A percentile compares a stretch with the other conserved stretches of the same genome.
Evolutionary conservation across 1,139 yeast species (phyloP).

Genomic region (Blastobotrys buckinghamii): DNA sequence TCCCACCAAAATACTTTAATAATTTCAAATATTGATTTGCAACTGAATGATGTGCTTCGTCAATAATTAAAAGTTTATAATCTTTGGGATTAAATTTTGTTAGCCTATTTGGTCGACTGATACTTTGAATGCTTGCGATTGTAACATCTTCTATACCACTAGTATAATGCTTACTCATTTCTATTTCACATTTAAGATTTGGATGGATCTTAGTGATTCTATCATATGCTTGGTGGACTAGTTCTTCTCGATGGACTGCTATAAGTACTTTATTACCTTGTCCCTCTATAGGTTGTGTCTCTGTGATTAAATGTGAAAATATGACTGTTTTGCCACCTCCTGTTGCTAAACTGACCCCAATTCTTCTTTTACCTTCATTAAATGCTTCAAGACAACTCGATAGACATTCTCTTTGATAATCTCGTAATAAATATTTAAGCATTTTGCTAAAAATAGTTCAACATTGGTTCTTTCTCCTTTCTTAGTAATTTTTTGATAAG

Average conservation of each 20-base stretch:
- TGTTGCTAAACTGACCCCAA: slow-evolving; percentile 85
- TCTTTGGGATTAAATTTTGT: slow-evolving; percentile 48
- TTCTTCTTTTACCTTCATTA: slow-evolving; percentile 43
- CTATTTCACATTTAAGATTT: slow-evolving; percentile 52
- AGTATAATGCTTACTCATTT: slow-evolving; percentile 54
- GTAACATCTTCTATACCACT: slow-evolving; percentile 52
- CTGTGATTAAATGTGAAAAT: slow-evolving; percentile 58
- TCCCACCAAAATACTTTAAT: slow-evolving; percentile 51
- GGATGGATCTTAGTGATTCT: slow-evolving; percentile 50
- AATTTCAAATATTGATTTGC: slow-evolving; percentile 61
- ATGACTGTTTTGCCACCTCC: slow-evolving; percentile 95
- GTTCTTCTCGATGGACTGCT: slow-evolving; percentile 76
- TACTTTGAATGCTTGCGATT: slow-evolving; percentile 72
- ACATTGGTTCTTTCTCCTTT: too few species aligned
- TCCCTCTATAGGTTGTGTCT: slow-evolving; percentile 37
- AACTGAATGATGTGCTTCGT: slow-evolving; percentile 92
- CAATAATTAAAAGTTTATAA: slow-evolving; percentile 71
- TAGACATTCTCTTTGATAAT: slow-evolving; percentile 72
- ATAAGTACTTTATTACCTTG: slow-evolving; percentile 53
- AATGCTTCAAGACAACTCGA: slow-evolving; percentile 49
- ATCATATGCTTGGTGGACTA: slow-evolving; percentile 62
- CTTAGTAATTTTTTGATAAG: too few species aligned
- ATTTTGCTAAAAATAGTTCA: too few species aligned
- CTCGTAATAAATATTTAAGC: slow-evolving; percentile 35
- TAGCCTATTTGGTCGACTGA: slow-evolving; percentile 46